Conservation (phyloP, 2,329 filamentous ascomycete genomes). For the Exophiala sideris region DNA sequence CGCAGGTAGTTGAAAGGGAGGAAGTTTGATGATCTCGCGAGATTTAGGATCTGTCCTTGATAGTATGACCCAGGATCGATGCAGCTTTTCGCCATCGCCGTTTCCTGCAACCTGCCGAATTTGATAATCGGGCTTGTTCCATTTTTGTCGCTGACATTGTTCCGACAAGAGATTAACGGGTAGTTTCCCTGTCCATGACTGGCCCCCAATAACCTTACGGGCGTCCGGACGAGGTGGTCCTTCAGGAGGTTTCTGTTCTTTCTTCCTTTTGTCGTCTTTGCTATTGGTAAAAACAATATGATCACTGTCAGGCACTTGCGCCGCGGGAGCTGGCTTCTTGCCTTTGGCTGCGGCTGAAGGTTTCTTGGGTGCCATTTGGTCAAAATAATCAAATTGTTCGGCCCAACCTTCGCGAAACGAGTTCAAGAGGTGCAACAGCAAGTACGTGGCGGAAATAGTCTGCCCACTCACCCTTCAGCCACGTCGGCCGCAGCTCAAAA, state of each 20-base stretch:
- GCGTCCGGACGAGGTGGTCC: constrained; percentile 53
- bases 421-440: not conserved
- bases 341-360: constrained; percentile 15
- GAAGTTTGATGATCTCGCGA: constrained; percentile 67
- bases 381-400: not conserved
- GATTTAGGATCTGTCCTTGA: constrained; percentile 75
- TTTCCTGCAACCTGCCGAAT: constrained; percentile 58
- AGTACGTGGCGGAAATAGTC: not conserved
- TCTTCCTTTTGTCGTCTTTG: constrained; percentile 23
- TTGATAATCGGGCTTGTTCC: constrained; percentile 90
- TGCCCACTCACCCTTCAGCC: not conserved
- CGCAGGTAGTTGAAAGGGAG: constrained; percentile 76
- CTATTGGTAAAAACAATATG: constrained; percentile 32
- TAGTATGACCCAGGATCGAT: constrained; percentile 77
- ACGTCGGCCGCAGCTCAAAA: not conserved
- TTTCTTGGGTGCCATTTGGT: constrained; percentile 27
- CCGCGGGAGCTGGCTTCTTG: constrained; percentile 15
- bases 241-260: constrained; percentile 34
- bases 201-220: constrained; percentile 81
- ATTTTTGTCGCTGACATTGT: constrained; percentile 92
- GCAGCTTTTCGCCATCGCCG: constrained; percentile 47
- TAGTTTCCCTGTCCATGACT: constrained; percentile 96
- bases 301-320: constrained; percentile 26
- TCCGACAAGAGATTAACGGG: constrained; percentile 91
- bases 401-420: not conserved